Percentiles rank a stretch among this genome's conserved stretches.
These are phyloP conservation scores for Poa pratensis DNA, from an alignment of 176 grass and related monocot genomes.

Conservation along the genomic window DNA sequence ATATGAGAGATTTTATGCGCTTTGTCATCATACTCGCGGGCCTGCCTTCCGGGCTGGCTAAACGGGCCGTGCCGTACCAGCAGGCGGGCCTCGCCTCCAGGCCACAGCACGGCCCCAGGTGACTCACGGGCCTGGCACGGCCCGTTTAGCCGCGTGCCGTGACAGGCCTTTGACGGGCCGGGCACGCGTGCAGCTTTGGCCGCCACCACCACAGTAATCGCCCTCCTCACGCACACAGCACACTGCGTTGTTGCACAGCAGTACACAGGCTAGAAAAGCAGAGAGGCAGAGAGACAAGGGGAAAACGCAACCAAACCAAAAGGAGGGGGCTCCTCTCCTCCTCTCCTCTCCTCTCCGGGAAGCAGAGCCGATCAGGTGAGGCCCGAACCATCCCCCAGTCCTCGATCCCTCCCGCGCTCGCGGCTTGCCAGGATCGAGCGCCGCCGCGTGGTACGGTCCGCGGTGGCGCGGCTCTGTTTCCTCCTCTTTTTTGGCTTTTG, in stretches of 20 bases:
- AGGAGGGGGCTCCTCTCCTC: background rate
- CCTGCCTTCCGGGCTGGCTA: too few relatives aligned
- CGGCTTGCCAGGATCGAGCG: background rate
- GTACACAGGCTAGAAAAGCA: background rate
- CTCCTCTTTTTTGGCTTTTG: background rate
- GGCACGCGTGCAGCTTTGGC: too few relatives aligned
- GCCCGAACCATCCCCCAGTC: background rate
- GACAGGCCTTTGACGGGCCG: too few relatives aligned
- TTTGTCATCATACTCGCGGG: too few relatives aligned
- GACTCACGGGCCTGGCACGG: too few relatives aligned
- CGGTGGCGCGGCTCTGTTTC: background rate
- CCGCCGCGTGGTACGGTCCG: background rate
- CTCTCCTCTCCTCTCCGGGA: background rate
- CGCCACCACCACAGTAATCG: background rate
- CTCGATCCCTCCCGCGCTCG: background rate
- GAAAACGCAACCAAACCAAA: background rate
- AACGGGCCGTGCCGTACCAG: too few relatives aligned
- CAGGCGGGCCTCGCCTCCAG: too few relatives aligned
- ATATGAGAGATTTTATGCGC: too few relatives aligned
- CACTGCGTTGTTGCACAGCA: background rate
- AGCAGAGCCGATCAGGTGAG: slow-evolving; percentile 22
- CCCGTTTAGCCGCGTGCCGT: too few relatives aligned
- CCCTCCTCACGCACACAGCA: background rate
- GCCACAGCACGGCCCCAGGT: too few relatives aligned
- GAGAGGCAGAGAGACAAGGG: background rate